phyloP scores from a whole-genome alignment of 2,329 filamentous ascomycete species.

The Furcasterigmium sp. region DNA sequence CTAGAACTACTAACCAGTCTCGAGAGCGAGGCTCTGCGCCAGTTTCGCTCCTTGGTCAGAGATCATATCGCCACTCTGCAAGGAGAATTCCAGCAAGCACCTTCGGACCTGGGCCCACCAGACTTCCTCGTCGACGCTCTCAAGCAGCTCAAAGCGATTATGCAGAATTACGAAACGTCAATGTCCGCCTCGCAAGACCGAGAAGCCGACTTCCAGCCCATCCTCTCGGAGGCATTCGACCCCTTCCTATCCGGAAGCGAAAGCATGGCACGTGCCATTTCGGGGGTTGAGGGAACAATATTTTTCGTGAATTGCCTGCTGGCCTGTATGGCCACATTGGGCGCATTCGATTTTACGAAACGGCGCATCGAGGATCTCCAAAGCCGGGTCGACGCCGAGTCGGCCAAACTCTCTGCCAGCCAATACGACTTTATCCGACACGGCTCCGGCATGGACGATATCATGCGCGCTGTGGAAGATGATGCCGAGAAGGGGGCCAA shows the following conservation, averaged over 20 bases:
- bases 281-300: conserved; percentile 55
- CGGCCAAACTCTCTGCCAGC: conserved; percentile 54
- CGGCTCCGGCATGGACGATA: conserved; percentile 64
- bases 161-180: conserved; percentile 84
- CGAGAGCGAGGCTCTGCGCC: conserved; percentile 70
- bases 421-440: conserved; percentile 70
- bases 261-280: conserved; percentile 58
- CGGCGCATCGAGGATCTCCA: conserved; percentile 50
- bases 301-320: conserved; percentile 70
- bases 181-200: conserved; percentile 54
- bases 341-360: conserved; percentile 58
- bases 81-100: conserved; percentile 62
- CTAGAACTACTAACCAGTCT: conserved; percentile 64
- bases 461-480: conserved; percentile 53
- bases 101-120: conserved; percentile 70
- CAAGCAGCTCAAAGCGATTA: conserved; percentile 69
- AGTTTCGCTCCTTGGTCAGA: conserved; percentile 76
- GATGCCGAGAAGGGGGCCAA: conserved; percentile 36
- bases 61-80: conserved; percentile 76
- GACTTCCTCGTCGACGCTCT: conserved; percentile 77
- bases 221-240: conserved; percentile 75
- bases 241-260: conserved; percentile 77
- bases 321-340: conserved; percentile 50
- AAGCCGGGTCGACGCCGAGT: conserved; percentile 47
- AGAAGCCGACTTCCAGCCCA: conserved; percentile 66